Evolutionary conservation across 768 basidiomycete genomes (phyloP).

Genomic region (Coprinopsis marcescibilis): DNA sequence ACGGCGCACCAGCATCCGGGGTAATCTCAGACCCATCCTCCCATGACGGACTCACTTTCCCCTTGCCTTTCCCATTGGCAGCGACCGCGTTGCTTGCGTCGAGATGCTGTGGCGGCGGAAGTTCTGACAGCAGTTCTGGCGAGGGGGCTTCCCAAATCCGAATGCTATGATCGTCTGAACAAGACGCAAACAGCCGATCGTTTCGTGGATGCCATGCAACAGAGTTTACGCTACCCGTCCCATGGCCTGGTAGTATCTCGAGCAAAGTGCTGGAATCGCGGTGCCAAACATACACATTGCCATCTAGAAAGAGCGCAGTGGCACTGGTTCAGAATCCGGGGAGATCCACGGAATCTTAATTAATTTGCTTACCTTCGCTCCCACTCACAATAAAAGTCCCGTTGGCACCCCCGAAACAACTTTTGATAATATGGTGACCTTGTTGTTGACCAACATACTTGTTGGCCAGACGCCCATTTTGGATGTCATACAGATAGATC

Average conservation of each 20-base stretch:
- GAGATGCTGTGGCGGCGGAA: conserved; percentile 1
- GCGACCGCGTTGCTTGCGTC: conserved; percentile 2
- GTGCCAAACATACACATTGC: conserved; percentile 94
- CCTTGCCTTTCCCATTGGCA: conserved; percentile 57
- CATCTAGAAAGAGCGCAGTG: conserved; percentile 47
- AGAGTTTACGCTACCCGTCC: conserved; percentile 86
- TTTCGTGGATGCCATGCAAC: conserved; percentile 95
- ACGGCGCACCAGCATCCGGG: too few species aligned
- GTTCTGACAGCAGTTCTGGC: neutral
- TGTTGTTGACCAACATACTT: conserved; percentile 87
- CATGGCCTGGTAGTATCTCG: conserved; percentile 87
- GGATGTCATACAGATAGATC: conserved; percentile 82
- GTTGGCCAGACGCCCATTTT: conserved; percentile 59
- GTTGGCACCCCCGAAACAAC: conserved; percentile 89
- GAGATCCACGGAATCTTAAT: conserved; percentile 2
- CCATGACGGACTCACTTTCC: conserved; percentile 49
- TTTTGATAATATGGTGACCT: conserved; percentile 79
- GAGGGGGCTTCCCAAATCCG: conserved; percentile 78
- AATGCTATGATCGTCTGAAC: conserved; percentile 88
- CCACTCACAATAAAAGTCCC: conserved; percentile 90
- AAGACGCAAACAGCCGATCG: conserved; percentile 91
- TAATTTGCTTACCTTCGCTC: conserved; percentile 72
- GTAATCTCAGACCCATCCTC: conserved; percentile 15
- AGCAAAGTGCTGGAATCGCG: conserved; percentile 75
- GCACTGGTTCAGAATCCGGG: conserved; percentile 3